Evolutionary conservation across 306 rosid species (phyloP).

Genomic region (Myrica gale): DNA sequence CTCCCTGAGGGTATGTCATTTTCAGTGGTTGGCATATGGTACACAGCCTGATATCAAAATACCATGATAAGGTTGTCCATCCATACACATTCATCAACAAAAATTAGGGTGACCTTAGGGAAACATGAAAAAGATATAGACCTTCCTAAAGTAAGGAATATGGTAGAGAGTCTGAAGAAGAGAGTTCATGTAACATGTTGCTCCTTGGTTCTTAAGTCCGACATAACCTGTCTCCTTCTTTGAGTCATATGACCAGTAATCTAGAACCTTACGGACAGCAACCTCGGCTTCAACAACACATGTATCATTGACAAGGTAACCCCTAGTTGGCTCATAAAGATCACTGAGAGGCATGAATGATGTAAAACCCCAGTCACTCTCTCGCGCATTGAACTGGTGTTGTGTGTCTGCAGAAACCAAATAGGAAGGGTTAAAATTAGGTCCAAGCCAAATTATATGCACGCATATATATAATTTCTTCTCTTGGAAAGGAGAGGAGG

Average conservation of each 20-base stretch:
- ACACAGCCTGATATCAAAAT: constrained; percentile 67
- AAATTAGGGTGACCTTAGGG: constrained; percentile 8
- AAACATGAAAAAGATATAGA: constrained; percentile 18
- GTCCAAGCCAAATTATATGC: background rate
- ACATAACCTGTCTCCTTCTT: constrained; percentile 95
- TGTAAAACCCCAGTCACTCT: constrained; percentile 92
- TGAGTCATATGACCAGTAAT: constrained; percentile 86
- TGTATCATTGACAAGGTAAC: constrained; percentile 73
- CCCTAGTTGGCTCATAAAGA: constrained; percentile 68
- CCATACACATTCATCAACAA: constrained; percentile 4
- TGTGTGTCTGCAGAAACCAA: constrained; percentile 63
- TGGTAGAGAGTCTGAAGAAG: constrained; percentile 91
- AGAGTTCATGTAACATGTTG: constrained; percentile 98
- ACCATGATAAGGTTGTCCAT: constrained; percentile 27
- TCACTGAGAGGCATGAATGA: constrained; percentile 87
- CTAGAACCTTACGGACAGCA: constrained; percentile 71
- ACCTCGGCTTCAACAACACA: constrained; percentile 86
- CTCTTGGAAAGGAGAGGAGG: too few species aligned
- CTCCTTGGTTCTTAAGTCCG: constrained; percentile 95
- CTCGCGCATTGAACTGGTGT: constrained; percentile 86
- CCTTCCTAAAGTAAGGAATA: constrained; percentile 94
- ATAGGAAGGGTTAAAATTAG: constrained; percentile 16
- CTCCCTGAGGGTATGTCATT: constrained; percentile 94
- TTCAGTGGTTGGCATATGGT: constrained; percentile 96
- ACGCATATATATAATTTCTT: too few species aligned